Base-by-base conservation (phyloP, 345 rosid genomes). In the Erysimum cheiranthoides region DNA sequence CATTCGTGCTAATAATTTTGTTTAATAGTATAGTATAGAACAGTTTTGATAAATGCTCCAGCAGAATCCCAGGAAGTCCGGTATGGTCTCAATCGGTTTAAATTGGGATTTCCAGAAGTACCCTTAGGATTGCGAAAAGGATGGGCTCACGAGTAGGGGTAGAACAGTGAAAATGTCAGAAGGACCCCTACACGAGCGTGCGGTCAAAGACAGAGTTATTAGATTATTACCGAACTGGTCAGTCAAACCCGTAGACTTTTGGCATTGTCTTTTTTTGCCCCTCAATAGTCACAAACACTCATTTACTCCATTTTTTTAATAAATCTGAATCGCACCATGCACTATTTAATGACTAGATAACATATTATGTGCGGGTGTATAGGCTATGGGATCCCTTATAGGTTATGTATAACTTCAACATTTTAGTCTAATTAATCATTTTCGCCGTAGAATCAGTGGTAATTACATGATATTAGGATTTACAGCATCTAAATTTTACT, bases 191-290 rank as follows among this genome's bases (percentile, higher is more conserved):
- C 73, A 78, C 62, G 73, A 78, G 73, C 81, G 73, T 78, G 77
- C 77, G 81, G 81, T 78, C 81, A 78, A 78, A 78, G 81, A 72
- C 77, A 78, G 69, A 78, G 73, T 72, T 66, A 72, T 78, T 78
- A 65, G 76, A 78, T 71, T 66, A 65, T 58, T 71, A 66, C 77
- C 68, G 63, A 72, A 66, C 62, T 66, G 34, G 63, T 34, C 77
- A 72, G 81, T 78, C 81, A 78, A 78, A 78, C 77, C 77, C 77
- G 56, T 78, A 71, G 77, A 78, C 81, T 78, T 78, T 66, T 78
- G 71, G 71, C 61, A 17, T 66, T 66, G 72, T 72, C 73, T 43
- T 51, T 71, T 71, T 58, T 61, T 68, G 47, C 45, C 31, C 36
- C 59, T 70, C 80, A 49, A 40, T 58, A 21, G 63, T 59, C 73